A percentile compares a stretch with the other conserved stretches of the same genome.
Evolutionary conservation across 2,329 filamentous ascomycete species (phyloP).

Genomic region (Ascocoryne sarcoides): DNA sequence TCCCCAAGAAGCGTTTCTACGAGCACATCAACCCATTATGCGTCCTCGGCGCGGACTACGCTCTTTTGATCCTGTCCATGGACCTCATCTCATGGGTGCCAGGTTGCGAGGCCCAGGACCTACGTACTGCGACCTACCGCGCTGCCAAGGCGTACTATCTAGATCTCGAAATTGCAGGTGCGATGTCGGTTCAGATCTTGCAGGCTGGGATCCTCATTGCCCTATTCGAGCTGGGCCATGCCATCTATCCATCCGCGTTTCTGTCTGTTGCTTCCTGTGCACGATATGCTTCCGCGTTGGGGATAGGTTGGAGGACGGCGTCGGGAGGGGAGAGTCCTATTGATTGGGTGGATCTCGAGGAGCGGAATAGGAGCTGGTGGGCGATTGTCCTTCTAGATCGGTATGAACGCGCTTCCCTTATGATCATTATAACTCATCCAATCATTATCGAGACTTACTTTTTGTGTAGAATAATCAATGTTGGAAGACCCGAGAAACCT

Average conservation of each 20-base stretch:
- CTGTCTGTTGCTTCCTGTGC: conserved; percentile 34
- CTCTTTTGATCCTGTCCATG: conserved; percentile 8
- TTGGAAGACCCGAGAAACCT: no score
- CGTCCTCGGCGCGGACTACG: conserved; percentile 3
- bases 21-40: no score
- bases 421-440: no score
- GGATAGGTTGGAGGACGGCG: conserved; percentile 25
- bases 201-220: conserved; percentile 19
- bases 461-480: no score
- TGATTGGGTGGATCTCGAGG: conserved; percentile 37
- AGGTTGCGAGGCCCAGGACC: no score
- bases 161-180: conserved; percentile 33
- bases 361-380: conserved; percentile 38
- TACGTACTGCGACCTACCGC: conserved; percentile 29
- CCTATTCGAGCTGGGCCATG: conserved; percentile 37
- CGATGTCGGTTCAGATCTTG: conserved; percentile 32
- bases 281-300: conserved; percentile 34
- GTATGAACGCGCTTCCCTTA: no score
- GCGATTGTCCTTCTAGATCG: conserved; percentile 36
- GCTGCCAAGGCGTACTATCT: conserved; percentile 32
- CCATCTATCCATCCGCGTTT: conserved; percentile 38
- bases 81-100: conserved; percentile 30
- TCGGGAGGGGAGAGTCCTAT: conserved; percentile 16
- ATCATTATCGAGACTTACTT: no score
- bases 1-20: conserved; percentile 15